Base-by-base conservation (phyloP, 108 stramenopile species). In the Phaeodactylum tricornutum region DNA sequence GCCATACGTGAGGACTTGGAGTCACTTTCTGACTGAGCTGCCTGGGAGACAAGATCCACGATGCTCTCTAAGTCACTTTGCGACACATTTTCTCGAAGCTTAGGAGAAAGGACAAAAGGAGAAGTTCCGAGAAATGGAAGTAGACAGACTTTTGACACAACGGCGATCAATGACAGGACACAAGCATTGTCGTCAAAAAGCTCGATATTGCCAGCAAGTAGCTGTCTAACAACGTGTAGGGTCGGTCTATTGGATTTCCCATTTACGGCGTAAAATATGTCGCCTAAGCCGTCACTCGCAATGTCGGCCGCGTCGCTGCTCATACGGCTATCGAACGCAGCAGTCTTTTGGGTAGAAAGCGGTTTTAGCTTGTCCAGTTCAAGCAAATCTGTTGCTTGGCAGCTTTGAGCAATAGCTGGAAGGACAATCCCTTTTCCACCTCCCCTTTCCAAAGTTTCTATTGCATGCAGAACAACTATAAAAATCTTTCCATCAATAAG, bases 391-490 rank as follows among this genome's bases (percentile, higher is more conserved):
- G 51, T 15, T 9, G 55, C 48, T 5, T 51, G 27, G 8, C 60
- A 64, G 19, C 45, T 29, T 26, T 49, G 60, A 30, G 76, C 63
- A 1, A 71, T 53, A 23, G 65, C 36, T 20, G 54, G 17, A 0
- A 81, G 25, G 3, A 63, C 72, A 38, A 78, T 60, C 1, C 76
- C 77, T 41, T 77, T 77, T 24, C 84, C 84, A 29, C 60, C 57
- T 30, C 71, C 77, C 79, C 76, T 77, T 15, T 71, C 67, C 24
- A 85, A 29, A 33, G 71, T 61, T 33, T 74, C 67, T 3, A 85
- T 53, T 22, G 79, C 26, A 27, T 32, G 29, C 17, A 72, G 44
- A 0, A 74, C 27, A 21, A 54, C 67, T 29, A 61, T 39, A 38
- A 73, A 34, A 7, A 85, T 47, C 33, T 71, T 66, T 14, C 57